Conservation (phyloP, 2,329 filamentous ascomycete species). For the Ascochyta koolunga region DNA sequence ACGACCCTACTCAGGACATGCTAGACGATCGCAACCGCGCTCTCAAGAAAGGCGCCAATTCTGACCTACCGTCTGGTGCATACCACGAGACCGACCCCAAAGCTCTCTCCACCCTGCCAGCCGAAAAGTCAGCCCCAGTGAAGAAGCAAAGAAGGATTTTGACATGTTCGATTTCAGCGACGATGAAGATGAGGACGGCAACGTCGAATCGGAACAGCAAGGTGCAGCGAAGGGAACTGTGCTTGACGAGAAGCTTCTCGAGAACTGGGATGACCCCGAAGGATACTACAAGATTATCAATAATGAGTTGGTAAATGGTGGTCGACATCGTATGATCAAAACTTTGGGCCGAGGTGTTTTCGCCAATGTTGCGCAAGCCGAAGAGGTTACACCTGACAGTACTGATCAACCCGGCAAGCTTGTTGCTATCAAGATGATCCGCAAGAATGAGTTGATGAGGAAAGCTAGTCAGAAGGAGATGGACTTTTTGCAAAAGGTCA, state of each 20-base stretch:
- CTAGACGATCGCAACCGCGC: constrained; percentile 78
- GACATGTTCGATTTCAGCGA: constrained; percentile 75
- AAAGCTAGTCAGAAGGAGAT: constrained; percentile 96
- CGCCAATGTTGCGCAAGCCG: constrained; percentile 89
- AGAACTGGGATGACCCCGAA: constrained; percentile 92
- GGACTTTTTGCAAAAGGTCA: constrained; percentile 86
- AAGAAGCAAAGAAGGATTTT: constrained; percentile 57
- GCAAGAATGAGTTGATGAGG: constrained; percentile 91
- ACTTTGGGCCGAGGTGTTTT: constrained; percentile 94
- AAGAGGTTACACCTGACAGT: constrained; percentile 25
- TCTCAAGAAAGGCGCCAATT: constrained; percentile 59
- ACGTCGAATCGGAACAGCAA: constrained; percentile 53
- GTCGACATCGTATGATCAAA: constrained; percentile 86
- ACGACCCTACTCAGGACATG: constrained; percentile 89
- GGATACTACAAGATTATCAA: constrained; percentile 96
- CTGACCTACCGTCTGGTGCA: constrained; percentile 53
- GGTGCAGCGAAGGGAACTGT: constrained; percentile 35
- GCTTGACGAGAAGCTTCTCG: constrained; percentile 76
- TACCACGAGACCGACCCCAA: constrained; percentile 65
- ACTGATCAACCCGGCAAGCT: constrained; percentile 59
- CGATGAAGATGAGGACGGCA: constrained; percentile 66
- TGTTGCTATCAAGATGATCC: constrained; percentile 98
- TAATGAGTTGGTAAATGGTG: constrained; percentile 84
- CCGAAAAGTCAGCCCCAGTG: constrained; percentile 39
- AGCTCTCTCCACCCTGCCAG: constrained; percentile 58